Evolutionary conservation across 192 early-diverging fungal genomes (phyloP), one percentile per base, ranked within the genome.

Genomic region (Backusella luteola): DNA sequence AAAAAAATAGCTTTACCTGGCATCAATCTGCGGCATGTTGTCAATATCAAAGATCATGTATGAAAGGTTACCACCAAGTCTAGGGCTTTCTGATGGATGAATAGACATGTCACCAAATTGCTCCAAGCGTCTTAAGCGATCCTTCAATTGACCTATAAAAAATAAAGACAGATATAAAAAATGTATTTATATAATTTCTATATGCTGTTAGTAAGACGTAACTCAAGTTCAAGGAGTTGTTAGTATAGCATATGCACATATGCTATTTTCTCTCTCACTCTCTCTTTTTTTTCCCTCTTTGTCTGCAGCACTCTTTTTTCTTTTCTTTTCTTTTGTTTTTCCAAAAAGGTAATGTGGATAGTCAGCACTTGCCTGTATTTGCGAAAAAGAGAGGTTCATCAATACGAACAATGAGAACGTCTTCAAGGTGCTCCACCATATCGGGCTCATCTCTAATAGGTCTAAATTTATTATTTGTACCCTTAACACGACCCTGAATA

Each of bases 341-440:
- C 12, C 29, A 41, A 73, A 73, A 41, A 15, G 7, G 15, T 66
- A 34, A 66, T 44, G 23, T 26, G 35, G 11, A 63, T 29, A 29
- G 12, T 63, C 26, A 63, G 32, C 32, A 63, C 15, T 72, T 82
- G 76, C 81, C 81, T 34, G 93, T 93, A 78, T 99, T 99, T 59
- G 97, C 97, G 89, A 99, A 99, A 81, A 95, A 99, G 63, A 99
- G 83, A 4, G 93, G 93, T 77, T 99, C 98, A 73, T 97, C 94
- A 21, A 99, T 89, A 39, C 93, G 90, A 56, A 99, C 90, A 74
- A 99, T 90, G 35, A 99, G 81, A 14, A 91, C 91, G 19, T 94
- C 96, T 69, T 95, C 92, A 29, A 97, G 85, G 34, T 92, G 91
- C 71, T 95, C 91, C 6, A 95, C 89, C 46, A 82, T 80, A 26